These are phyloP conservation scores for Papilionanthe hybrid DNA, from an alignment of 116 monocot species.

Conservation along the genomic window DNA sequence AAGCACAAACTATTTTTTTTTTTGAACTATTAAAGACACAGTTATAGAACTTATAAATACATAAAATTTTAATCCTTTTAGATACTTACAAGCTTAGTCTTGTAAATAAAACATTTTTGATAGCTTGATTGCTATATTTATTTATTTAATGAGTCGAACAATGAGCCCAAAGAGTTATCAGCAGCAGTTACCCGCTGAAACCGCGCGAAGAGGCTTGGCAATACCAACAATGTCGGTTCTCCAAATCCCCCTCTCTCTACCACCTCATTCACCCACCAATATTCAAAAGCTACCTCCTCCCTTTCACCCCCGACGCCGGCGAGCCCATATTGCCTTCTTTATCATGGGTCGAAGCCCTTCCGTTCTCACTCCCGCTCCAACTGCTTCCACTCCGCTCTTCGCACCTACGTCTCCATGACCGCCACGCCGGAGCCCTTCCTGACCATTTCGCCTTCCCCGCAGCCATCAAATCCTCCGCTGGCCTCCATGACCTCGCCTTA, in stretches of 20 bases:
- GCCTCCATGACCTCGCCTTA: constrained; percentile 30
- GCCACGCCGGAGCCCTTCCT: constrained; percentile 30
- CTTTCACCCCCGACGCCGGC: background rate
- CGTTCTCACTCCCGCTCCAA: constrained; percentile 58
- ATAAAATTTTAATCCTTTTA: too few species aligned
- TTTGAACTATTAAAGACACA: too few species aligned
- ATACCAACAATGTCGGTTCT: background rate
- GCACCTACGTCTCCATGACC: constrained; percentile 56
- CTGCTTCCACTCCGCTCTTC: constrained; percentile 32
- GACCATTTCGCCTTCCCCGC: constrained; percentile 88
- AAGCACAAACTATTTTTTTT: too few species aligned
- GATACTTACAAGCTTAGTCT: too few species aligned
- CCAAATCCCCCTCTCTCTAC: background rate
- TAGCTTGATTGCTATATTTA: too few species aligned
- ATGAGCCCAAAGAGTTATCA: too few species aligned
- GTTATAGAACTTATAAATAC: too few species aligned
- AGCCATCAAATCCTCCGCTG: constrained; percentile 57
- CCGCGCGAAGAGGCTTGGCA: background rate
- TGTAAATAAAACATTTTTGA: too few species aligned
- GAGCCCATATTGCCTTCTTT: background rate
- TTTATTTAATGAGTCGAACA: too few species aligned
- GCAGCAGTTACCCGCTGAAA: background rate
- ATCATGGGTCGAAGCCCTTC: constrained; percentile 66
- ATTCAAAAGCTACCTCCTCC: background rate
- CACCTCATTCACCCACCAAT: background rate